These are phyloP conservation scores for Lepraria neglecta DNA, from an alignment of 495 filamentous ascomycete species.

Conservation along the genomic window DNA sequence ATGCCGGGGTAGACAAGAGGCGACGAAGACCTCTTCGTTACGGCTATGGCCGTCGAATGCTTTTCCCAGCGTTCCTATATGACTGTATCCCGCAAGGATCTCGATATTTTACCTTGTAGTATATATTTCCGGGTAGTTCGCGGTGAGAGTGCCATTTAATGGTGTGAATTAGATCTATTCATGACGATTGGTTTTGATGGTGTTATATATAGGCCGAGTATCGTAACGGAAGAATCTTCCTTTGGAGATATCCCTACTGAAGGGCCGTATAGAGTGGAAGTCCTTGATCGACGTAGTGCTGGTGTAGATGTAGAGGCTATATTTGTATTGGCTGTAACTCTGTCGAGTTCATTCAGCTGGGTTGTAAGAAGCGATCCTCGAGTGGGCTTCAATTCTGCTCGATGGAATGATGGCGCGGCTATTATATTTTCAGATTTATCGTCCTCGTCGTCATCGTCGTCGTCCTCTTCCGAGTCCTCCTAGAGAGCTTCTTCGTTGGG, in stretches of 20 bases:
- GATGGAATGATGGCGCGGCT: conserved; percentile 72
- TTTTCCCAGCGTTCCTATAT: conserved; percentile 85
- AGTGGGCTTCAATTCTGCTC: conserved; percentile 80
- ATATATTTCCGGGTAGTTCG: conserved; percentile 93
- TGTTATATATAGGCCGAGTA: conserved; percentile 65
- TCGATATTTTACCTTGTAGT: conserved; percentile 87
- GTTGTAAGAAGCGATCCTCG: conserved; percentile 87
- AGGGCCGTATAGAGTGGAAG: conserved; percentile 65
- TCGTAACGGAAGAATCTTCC: conserved; percentile 60
- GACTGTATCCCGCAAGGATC: conserved; percentile 70
- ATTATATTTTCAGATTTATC: conserved; percentile 79
- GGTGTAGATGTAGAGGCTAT: conserved; percentile 73
- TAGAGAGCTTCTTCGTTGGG: conserved; percentile 47
- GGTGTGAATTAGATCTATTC: conserved; percentile 62
- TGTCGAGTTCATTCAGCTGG: conserved; percentile 69
- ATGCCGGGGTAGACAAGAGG: too few species aligned
- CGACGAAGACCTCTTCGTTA: conserved; percentile 58
- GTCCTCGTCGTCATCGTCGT: conserved; percentile 43
- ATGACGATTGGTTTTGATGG: conserved; percentile 82
- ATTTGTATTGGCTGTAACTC: conserved; percentile 57
- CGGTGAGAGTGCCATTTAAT: conserved; percentile 65
- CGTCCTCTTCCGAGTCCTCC: conserved; percentile 75
- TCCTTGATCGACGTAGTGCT: conserved; percentile 69
- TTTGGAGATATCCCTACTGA: conserved; percentile 70
- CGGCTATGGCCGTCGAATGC: conserved; percentile 78